A percentile compares a stretch with the other conserved stretches of the same genome.
Conservation (phyloP, 352 stramenopile genomes). For the Phytophthora pluvialis region DNA sequence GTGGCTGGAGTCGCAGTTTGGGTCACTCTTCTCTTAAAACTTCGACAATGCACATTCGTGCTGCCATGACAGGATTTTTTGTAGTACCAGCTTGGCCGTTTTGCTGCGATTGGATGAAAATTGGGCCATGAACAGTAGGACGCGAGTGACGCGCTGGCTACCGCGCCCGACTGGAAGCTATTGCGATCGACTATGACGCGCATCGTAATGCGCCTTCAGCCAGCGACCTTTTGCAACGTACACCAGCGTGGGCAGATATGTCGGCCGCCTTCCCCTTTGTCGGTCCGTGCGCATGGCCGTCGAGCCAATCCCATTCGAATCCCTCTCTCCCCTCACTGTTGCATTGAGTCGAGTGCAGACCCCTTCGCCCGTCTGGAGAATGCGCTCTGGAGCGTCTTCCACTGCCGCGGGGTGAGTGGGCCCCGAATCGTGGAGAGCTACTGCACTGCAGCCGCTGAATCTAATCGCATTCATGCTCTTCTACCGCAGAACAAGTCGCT, state of each 20-base stretch:
- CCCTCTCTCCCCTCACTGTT: background rate
- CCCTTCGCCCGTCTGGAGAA: constrained; percentile 35
- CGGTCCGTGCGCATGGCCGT: constrained; percentile 23
- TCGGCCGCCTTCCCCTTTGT: constrained; percentile 42
- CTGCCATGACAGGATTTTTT: too few species aligned
- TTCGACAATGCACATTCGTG: too few species aligned
- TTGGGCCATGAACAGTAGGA: background rate
- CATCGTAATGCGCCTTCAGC: constrained; percentile 18
- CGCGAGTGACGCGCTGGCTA: background rate
- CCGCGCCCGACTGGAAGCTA: constrained; percentile 1
- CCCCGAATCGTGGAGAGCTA: background rate
- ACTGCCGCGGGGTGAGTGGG: constrained; percentile 8
- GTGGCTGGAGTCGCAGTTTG: too few species aligned
- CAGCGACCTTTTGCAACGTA: constrained; percentile 1
- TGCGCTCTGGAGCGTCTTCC: constrained; percentile 36
- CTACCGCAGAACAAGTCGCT: constrained; percentile 1
- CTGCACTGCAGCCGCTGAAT: background rate
- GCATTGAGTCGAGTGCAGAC: constrained; percentile 21
- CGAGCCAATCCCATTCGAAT: background rate
- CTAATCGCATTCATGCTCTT: background rate
- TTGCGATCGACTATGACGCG: constrained; percentile 11
- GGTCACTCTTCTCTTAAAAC: too few species aligned
- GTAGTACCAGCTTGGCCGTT: too few species aligned
- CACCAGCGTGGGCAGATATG: constrained; percentile 22
- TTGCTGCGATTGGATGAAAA: constrained; percentile 10